Base-by-base conservation (phyloP, 805 yeast species). In the Lachancea fermentati region DNA sequence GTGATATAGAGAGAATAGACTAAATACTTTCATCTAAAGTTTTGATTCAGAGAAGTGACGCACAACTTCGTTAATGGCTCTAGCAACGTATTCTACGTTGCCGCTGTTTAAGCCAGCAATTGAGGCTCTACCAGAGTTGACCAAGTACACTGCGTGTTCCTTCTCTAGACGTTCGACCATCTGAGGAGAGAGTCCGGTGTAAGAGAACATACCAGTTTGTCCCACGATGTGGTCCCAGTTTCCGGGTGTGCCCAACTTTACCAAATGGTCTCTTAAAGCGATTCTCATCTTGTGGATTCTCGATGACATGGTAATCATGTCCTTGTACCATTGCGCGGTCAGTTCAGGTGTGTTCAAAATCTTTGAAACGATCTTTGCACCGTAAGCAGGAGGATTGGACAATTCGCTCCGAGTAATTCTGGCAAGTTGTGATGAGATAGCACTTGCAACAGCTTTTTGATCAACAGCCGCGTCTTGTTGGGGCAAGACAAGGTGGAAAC, bases 191-290 rank as follows among this genome's bases (percentile, higher is more conserved):
- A 91, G 73, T 1, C 96, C 98, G 22, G 97, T 91, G 68, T 81
- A 91, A 26, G 96, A 87, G 63, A 91, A 91, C 97, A 91, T 91
- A 54, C 98, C 98, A 47, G 85, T 83, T 71, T 93, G 98, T 48
- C 72, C 71, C 34, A 79, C 81, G 55, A 91, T 85, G 66, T 91
- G 97, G 51, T 78, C 83, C 97, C 97, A 91, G 54, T 71, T 76
- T 35, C 96, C 96, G 22, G 96, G 95, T 17, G 97, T 87, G 16
- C 67, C 66, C 47, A 85, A 75, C 39, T 65, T 63, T 37, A 73
- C 74, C 46, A 91, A 73, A 45, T 73, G 72, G 41, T 69, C 71
- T 58, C 80, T 75, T 55, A 91, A 73, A 14, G 71, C 73, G 24
- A 66, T 58, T 68, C 97, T 82, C 95, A 88, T 89, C 52, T 72